Percentiles rank a stretch among this genome's conserved stretches.
These are phyloP conservation scores for Chlorella variabilis DNA, from an alignment of 163 green algal species.

Conservation along the genomic window DNA sequence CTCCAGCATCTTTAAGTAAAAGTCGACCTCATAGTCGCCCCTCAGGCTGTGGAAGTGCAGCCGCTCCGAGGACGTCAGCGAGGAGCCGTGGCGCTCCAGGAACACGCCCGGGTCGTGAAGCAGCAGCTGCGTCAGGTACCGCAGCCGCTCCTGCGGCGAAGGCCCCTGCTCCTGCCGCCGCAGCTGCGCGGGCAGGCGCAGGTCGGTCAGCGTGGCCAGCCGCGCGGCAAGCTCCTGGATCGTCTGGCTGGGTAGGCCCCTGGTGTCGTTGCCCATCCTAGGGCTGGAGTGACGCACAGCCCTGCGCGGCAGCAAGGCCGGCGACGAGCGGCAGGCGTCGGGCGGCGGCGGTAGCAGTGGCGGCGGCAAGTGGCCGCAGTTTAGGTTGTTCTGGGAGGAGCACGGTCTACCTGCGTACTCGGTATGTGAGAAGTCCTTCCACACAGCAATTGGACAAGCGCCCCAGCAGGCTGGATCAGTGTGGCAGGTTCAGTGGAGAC, in stretches of 20 bases:
- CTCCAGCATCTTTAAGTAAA: slow-evolving; percentile 37
- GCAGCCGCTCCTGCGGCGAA: neutral
- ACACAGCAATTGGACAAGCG: too few species aligned
- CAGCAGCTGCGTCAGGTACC: slow-evolving; percentile 45
- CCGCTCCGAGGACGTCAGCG: slow-evolving; percentile 35
- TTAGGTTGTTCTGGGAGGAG: too few species aligned
- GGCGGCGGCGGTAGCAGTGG: too few species aligned
- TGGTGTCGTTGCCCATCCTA: slow-evolving; percentile 39
- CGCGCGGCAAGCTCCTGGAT: slow-evolving; percentile 4
- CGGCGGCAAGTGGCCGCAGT: too few species aligned
- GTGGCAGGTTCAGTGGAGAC: too few species aligned
- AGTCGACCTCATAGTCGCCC: slow-evolving; percentile 40
- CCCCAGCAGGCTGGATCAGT: too few species aligned
- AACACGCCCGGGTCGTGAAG: slow-evolving; percentile 51
- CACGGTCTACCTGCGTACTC: too few species aligned
- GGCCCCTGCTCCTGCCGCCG: neutral
- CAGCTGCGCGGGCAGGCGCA: slow-evolving; percentile 27
- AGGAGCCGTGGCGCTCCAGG: slow-evolving; percentile 49
- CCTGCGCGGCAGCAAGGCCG: too few species aligned
- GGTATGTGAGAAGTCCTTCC: too few species aligned
- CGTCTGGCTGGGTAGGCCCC: neutral
- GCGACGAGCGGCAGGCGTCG: too few species aligned
- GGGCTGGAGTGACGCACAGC: too few species aligned
- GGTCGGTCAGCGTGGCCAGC: neutral
- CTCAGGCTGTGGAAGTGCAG: slow-evolving; percentile 33